Evolutionary conservation across 1,284 basidiomycete genomes (phyloP).

Genomic region (Singerocomus inundabilis): DNA sequence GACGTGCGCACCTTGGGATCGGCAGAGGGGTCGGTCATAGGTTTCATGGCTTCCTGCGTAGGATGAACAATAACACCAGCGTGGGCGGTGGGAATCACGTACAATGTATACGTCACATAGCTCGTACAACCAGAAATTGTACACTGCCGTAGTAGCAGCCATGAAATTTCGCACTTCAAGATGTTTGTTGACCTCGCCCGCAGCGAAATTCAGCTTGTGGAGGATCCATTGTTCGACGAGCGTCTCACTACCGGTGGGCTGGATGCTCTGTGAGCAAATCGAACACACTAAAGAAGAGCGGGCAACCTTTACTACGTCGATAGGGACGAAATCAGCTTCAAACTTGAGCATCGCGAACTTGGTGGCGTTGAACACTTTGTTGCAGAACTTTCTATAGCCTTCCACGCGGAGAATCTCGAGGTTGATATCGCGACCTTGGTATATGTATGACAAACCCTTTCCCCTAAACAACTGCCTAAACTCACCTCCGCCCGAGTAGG

Average conservation of each 20-base stretch:
- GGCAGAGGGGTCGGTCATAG: slow-evolving; percentile 83
- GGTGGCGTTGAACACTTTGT: slow-evolving; percentile 99
- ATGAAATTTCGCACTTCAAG: slow-evolving; percentile 90
- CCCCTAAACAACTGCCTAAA: slow-evolving; percentile 2
- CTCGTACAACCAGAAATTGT: slow-evolving; percentile 99
- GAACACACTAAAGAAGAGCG: neutral
- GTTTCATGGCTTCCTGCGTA: slow-evolving; percentile 92
- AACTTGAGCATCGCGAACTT: slow-evolving; percentile 98
- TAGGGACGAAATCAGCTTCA: slow-evolving; percentile 79
- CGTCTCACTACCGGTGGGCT: slow-evolving; percentile 88
- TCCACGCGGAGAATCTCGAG: slow-evolving; percentile 97
- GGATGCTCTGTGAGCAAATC: slow-evolving; percentile 13
- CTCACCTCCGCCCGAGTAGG: slow-evolving; percentile 86
- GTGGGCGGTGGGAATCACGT: slow-evolving; percentile 29
- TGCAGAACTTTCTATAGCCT: slow-evolving; percentile 99
- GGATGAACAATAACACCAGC: slow-evolving; percentile 1
- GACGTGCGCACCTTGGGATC: slow-evolving; percentile 66
- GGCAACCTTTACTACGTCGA: slow-evolving; percentile 63
- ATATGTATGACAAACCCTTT: neutral
- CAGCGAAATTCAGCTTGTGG: slow-evolving; percentile 88
- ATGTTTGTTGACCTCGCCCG: slow-evolving; percentile 73
- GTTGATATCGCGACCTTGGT: slow-evolving; percentile 89
- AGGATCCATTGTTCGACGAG: slow-evolving; percentile 96
- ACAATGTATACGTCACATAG: slow-evolving; percentile 98
- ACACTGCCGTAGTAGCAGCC: slow-evolving; percentile 79